Base-by-base conservation (phyloP, 2,329 filamentous ascomycete genomes). In the Chaetomiaceae sp. region DNA sequence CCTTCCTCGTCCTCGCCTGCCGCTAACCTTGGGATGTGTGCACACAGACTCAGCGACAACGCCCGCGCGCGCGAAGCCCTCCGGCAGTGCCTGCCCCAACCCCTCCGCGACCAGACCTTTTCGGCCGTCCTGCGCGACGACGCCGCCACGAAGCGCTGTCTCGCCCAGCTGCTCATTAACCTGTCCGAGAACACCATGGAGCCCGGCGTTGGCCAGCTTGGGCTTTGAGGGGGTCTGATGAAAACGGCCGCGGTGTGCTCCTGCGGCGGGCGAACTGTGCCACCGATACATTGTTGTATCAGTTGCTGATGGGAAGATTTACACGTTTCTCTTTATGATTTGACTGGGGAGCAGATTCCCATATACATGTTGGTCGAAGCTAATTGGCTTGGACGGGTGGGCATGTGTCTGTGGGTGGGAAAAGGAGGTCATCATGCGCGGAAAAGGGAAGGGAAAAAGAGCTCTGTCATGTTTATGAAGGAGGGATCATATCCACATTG, bases 71-170 rank as follows among this genome's bases (percentile, higher is more conserved):
- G 94, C 29, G 94, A 99, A 71, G 94, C 94, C 42, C 81, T 99
- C 20, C 84, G 94, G 38, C 94, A 99, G 72, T 99, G 94, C 67
- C 85, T 99, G 12, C 94, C 94, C 0, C 94, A 99, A 66, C 94
- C 94, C n/a, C 84, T 99, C n/a, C 88, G 94, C 44, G 94, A 99
- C 69, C 91, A 92, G 7, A 99, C 94, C 1, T 99, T 99, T 70
- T 95, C 91, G 8, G 92, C 91, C 0, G 94, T 99, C 40, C 84
- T 99, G 31, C 88, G 94, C 54, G 94, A 99, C 66, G 94, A 99
- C 67, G 94, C 94, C 14, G 94, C 94, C 1, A 99, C 94, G 0
- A 99, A 99, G 77, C 87, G 94, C 55, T 99, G 94, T 71, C 85
- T 99, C 31, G 89, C 91, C n/a, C 94, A 97, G 72, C 84, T 99